Evolutionary conservation across 768 basidiomycete genomes (phyloP).

Genomic region (Pholiota molesta): DNA sequence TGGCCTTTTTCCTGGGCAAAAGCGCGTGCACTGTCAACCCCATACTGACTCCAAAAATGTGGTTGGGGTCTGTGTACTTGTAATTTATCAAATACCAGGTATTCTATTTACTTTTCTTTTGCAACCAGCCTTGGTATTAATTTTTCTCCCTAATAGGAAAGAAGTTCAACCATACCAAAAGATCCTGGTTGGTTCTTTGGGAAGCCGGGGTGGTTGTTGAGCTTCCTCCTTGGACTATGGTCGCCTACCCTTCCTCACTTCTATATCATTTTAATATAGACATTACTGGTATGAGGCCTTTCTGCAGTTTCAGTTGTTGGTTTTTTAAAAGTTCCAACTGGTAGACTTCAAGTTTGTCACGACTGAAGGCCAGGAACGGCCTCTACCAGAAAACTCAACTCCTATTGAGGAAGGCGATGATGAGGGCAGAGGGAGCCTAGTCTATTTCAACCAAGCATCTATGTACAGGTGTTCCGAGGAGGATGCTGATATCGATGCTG

Average conservation of each 20-base stretch:
- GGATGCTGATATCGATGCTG: too few species aligned
- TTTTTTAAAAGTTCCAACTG: too few species aligned
- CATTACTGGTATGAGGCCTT: conserved; percentile 21
- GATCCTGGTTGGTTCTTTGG: conserved; percentile 38
- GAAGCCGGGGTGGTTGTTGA: conserved; percentile 34
- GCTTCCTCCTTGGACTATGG: conserved; percentile 32
- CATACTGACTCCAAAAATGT: too few species aligned
- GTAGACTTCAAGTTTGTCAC: conserved; percentile 22
- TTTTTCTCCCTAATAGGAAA: too few species aligned
- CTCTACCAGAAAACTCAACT: conserved; percentile 19
- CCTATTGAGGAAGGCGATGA: conserved; percentile 9
- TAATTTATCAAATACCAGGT: too few species aligned
- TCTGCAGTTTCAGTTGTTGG: too few species aligned
- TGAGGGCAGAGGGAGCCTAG: background rate
- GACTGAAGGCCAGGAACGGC: conserved; percentile 18
- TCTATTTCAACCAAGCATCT: conserved; percentile 1
- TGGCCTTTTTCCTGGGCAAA: too few species aligned
- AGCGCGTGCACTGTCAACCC: too few species aligned
- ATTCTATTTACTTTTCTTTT: too few species aligned
- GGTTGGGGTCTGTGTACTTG: too few species aligned
- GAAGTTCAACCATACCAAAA: conserved; percentile 24
- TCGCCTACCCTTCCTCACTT: conserved; percentile 35
- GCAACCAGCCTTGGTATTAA: too few species aligned
- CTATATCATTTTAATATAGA: conserved; percentile 38
- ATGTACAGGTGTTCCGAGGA: conserved; percentile 1